A percentile compares a stretch with the other conserved stretches of the same genome.
phyloP scores from a whole-genome alignment of 2,329 filamentous ascomycete genomes.

The Colletotrichum sp. region DNA sequence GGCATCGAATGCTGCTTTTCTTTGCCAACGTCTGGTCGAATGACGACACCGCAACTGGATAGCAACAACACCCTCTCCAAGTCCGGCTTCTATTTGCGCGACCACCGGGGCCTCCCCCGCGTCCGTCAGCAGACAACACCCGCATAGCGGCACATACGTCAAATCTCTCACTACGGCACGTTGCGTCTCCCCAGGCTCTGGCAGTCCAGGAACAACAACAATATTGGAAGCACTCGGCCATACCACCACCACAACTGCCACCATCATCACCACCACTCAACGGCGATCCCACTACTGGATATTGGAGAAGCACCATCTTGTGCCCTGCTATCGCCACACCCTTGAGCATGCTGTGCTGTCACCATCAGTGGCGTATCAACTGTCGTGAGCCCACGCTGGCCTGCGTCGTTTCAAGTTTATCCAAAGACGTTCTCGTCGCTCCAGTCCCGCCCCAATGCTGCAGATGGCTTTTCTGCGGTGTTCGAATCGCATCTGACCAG shows the following conservation, averaged over 20 bases:
- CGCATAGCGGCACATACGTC: background rate
- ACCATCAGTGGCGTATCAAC: background rate
- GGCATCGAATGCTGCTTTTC: background rate
- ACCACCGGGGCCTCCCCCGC: background rate
- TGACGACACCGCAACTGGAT: background rate
- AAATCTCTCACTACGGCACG: background rate
- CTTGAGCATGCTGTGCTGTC: background rate
- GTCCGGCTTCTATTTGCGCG: background rate
- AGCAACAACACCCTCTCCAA: background rate
- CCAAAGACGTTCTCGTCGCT: background rate
- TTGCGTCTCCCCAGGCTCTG: background rate
- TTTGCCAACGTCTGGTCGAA: background rate
- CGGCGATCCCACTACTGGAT: background rate
- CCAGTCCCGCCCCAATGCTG: background rate
- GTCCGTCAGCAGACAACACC: conserved; percentile 1
- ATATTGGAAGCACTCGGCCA: background rate
- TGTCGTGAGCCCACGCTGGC: background rate
- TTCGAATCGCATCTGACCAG: conserved; percentile 4
- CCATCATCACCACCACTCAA: background rate
- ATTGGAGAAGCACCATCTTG: background rate
- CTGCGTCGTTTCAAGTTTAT: conserved; percentile 2
- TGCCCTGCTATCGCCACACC: background rate
- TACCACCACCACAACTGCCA: background rate
- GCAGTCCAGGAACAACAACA: background rate
- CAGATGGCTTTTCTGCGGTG: background rate